Conservation (phyloP, 768 basidiomycete genomes). For the Trametes meyenii region DNA sequence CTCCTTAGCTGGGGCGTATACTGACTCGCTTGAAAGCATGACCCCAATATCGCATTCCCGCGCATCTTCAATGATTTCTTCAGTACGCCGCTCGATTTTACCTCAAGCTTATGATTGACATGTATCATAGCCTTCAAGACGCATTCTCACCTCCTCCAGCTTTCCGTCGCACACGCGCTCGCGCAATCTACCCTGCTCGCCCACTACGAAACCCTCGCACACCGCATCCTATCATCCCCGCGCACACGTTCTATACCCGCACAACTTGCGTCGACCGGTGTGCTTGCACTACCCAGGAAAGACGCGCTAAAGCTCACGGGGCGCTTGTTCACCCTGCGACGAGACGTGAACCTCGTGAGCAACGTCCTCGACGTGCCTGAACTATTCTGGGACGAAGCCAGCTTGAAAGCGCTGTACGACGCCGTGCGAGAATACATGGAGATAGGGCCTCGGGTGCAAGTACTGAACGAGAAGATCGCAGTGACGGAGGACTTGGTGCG, state of each 20-base stretch:
- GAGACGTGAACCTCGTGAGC: constrained; percentile 89
- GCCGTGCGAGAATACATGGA: constrained; percentile 96
- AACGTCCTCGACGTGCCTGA: constrained; percentile 94
- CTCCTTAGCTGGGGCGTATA: background rate
- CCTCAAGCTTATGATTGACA: constrained; percentile 3
- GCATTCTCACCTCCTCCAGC: constrained; percentile 84
- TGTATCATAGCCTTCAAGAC: constrained; percentile 77
- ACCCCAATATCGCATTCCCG: constrained; percentile 80
- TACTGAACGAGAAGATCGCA: constrained; percentile 84
- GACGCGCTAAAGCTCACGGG: constrained; percentile 84
- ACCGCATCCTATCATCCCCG: constrained; percentile 76
- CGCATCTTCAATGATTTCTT: constrained; percentile 97
- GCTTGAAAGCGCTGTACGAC: constrained; percentile 85
- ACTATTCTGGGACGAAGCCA: constrained; percentile 94
- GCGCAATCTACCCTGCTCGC: constrained; percentile 94
- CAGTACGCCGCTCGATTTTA: constrained; percentile 53
- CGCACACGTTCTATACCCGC: constrained; percentile 80
- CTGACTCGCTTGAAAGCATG: constrained; percentile 56
- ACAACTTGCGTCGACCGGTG: constrained; percentile 78
- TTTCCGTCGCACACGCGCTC: constrained; percentile 93
- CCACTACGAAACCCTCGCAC: constrained; percentile 80
- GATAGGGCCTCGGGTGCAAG: constrained; percentile 79
- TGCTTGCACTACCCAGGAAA: constrained; percentile 70
- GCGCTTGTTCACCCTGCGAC: constrained; percentile 77
- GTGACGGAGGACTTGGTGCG: constrained; percentile 88